Conservation (phyloP, 1,284 basidiomycete species). For the Ganoderma sinense region DNA sequence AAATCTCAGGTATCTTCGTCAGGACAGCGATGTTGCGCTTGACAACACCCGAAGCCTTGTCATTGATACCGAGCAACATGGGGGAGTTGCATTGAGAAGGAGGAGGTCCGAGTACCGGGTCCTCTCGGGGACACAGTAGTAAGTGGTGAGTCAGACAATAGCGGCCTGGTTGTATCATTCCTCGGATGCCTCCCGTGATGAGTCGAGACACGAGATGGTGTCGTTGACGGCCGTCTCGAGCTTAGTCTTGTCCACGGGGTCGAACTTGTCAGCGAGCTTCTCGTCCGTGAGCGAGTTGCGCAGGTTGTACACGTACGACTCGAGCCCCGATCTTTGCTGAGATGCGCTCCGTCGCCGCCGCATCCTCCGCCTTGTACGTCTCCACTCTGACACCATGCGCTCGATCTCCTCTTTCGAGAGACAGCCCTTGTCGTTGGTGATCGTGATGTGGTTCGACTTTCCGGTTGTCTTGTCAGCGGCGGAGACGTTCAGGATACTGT, state of each 20-base stretch:
- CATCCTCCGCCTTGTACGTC: slow-evolving; percentile 92
- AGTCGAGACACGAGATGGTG: slow-evolving; percentile 90
- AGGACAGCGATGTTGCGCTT: too few relatives aligned
- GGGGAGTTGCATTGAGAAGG: too few relatives aligned
- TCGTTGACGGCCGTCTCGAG: slow-evolving; percentile 87
- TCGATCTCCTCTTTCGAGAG: slow-evolving; percentile 98
- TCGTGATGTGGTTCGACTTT: too few relatives aligned
- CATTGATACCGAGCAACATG: too few relatives aligned
- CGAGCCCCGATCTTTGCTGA: slow-evolving; percentile 87
- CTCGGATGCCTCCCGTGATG: slow-evolving; percentile 89
- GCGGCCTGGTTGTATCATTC: slow-evolving; percentile 95
- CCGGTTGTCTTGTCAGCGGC: too few relatives aligned
- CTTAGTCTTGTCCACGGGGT: slow-evolving; percentile 85
- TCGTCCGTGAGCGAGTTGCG: slow-evolving; percentile 90
- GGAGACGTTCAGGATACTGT: too few relatives aligned
- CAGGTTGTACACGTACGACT: slow-evolving; percentile 97
- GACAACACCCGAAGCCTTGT: too few relatives aligned
- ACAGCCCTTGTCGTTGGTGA: slow-evolving; percentile 99
- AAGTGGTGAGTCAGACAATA: slow-evolving; percentile 97
- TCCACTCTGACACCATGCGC: slow-evolving; percentile 95
- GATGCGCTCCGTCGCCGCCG: slow-evolving; percentile 85
- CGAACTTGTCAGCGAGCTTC: slow-evolving; percentile 90
- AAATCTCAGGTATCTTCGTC: too few relatives aligned
- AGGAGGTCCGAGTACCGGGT: too few relatives aligned
- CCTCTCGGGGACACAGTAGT: too few relatives aligned